A percentile compares a stretch with the other conserved stretches of the same genome.
These are phyloP conservation scores for Millerozyma miso DNA, from an alignment of 805 yeast genomes.

Conservation along the genomic window DNA sequence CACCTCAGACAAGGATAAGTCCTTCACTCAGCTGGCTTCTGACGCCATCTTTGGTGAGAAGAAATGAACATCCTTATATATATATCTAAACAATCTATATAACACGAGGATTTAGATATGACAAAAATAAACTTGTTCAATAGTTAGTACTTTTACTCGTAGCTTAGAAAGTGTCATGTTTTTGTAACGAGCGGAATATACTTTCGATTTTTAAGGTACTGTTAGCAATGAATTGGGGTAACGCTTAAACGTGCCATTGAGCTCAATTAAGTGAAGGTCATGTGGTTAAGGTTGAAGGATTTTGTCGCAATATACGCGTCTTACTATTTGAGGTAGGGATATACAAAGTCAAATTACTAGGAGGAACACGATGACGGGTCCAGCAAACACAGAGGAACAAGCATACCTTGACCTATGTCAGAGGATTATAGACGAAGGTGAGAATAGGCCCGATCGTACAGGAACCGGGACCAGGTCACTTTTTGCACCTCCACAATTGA, in stretches of 20 bases:
- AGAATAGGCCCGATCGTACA: constrained; percentile 89
- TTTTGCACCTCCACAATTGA: constrained; percentile 93
- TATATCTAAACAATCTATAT: too few species aligned
- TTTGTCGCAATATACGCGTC: neutral
- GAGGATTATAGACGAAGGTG: constrained; percentile 78
- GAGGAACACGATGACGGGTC: constrained; percentile 22
- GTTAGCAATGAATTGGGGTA: too few species aligned
- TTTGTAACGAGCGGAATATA: too few species aligned
- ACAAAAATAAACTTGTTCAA: too few species aligned
- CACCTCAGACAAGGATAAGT: constrained; percentile 33
- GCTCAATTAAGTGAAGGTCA: too few species aligned
- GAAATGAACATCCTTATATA: constrained; percentile 17
- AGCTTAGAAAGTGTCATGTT: too few species aligned
- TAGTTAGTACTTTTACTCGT: too few species aligned
- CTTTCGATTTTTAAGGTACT: too few species aligned
- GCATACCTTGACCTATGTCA: constrained; percentile 82
- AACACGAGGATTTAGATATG: too few species aligned
- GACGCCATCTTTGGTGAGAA: constrained; percentile 41
- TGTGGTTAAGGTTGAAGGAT: neutral
- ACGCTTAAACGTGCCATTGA: too few species aligned
- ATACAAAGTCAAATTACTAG: too few species aligned
- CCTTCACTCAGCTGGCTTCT: constrained; percentile 40
- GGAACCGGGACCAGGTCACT: constrained; percentile 93
- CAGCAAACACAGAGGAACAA: constrained; percentile 59
- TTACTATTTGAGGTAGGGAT: too few species aligned